Base-by-base conservation (phyloP, 192 early-diverging fungal species). In the Rhizophagus sp. region DNA sequence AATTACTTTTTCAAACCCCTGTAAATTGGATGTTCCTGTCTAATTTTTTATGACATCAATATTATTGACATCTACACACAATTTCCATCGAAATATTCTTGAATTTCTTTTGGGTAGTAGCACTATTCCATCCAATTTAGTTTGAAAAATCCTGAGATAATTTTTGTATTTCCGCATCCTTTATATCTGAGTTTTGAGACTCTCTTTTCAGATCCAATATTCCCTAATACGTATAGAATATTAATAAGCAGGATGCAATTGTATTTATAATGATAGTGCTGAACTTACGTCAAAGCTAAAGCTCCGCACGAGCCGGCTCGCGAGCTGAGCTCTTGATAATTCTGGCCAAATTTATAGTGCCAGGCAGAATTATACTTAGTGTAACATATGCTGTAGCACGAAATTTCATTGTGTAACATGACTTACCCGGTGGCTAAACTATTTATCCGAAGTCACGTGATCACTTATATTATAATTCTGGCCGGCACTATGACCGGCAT, bases 251-350 rank as follows among this genome's bases (percentile, higher is more conserved):
- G 41, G 70, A 44, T 22, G 70, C 2, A n/a, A 72, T 72, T n/a
- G 41, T 72, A 41, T 41, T 72, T 47, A 72, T 9, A 52, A 52
- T 52, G 17, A 52, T 52, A 17, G 17, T 72, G 1, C 8, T 39
- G 8, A 72, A 72, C 70, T 72, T 72, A 72, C 70, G 70, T 72
- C 9, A n/a, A n/a, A n/a, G n/a, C n/a, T n/a, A n/a, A n/a, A n/a
- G n/a, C n/a, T n/a, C n/a, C n/a, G n/a, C n/a, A n/a, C n/a, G n/a
- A n/a, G n/a, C n/a, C n/a, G n/a, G n/a, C n/a, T n/a, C n/a, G n/a
- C n/a, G n/a, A n/a, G n/a, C n/a, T n/a, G n/a, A n/a, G n/a, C n/a
- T n/a, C n/a, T n/a, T n/a, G n/a, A n/a, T n/a, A n/a, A n/a, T n/a
- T n/a, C n/a, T n/a, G n/a, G n/a, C n/a, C n/a, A n/a, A n/a, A n/a